phyloP scores from a whole-genome alignment of 1,139 yeast genomes.

The Spencermartinsiella ligniputridi region DNA sequence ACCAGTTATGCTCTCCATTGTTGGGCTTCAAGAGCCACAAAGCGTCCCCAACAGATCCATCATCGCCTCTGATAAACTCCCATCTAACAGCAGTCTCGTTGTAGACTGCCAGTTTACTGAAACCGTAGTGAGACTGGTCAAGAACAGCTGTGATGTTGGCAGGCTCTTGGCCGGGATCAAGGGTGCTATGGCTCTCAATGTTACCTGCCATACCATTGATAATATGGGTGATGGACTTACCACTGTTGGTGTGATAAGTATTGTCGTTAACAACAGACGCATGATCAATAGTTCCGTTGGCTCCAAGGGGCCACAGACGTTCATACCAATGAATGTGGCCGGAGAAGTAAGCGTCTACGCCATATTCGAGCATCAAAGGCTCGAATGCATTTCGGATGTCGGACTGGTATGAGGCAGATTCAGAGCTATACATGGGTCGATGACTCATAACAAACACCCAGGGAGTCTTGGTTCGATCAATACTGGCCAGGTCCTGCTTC shows the following conservation, averaged over 20 bases:
- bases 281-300: conserved; percentile 15
- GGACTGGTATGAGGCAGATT: conserved; percentile 6
- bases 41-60: conserved; percentile 14
- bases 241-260: conserved; percentile 10
- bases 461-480: conserved; percentile 22
- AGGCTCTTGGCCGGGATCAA: conserved; percentile 2
- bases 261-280: conserved; percentile 10
- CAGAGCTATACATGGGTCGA: conserved; percentile 30
- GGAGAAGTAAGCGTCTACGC: conserved; percentile 20
- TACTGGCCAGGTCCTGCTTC: conserved; percentile 39
- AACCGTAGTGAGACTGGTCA: conserved; percentile 11
- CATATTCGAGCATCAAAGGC: conserved; percentile 19
- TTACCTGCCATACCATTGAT: conserved; percentile 15
- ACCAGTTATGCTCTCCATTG: no score
- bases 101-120: conserved; percentile 15
- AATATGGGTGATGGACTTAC: conserved; percentile 13
- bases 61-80: conserved; percentile 20
- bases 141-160: conserved; percentile 7
- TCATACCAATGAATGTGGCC: conserved; percentile 19
- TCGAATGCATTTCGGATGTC: conserved; percentile 19
- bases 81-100: conserved; percentile 18
- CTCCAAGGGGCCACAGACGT: conserved; percentile 13
- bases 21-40: conserved; percentile 12
- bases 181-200: conserved; percentile 11
- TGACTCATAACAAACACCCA: conserved; percentile 31